phyloP scores from a whole-genome alignment of 192 early-diverging fungal genomes.

The Backusella liffmaniae region DNA sequence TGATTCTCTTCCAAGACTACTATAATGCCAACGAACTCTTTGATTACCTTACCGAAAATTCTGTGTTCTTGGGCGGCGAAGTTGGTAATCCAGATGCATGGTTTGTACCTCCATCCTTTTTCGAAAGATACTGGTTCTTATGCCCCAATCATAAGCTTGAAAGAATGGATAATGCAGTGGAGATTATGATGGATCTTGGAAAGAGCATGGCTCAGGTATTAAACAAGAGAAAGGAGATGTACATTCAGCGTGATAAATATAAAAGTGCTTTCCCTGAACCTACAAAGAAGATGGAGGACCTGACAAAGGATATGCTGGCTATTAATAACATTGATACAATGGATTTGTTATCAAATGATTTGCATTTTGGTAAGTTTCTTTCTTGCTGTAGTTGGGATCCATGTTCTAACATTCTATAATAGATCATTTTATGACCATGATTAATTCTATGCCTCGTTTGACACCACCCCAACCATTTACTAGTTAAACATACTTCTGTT shows the following conservation, averaged over 20 bases:
- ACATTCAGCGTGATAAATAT: slow-evolving; percentile 2
- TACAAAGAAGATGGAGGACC: neutral
- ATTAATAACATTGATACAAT: neutral
- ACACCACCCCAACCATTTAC: neutral
- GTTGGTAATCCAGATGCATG: slow-evolving; percentile 31
- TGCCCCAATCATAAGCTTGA: slow-evolving; percentile 30
- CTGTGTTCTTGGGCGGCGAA: slow-evolving; percentile 26
- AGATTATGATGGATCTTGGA: slow-evolving; percentile 20
- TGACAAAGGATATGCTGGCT: neutral
- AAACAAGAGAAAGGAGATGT: slow-evolving; percentile 1
- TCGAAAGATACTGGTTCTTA: slow-evolving; percentile 30
- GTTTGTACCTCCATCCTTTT: slow-evolving; percentile 29
- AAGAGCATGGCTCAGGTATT: slow-evolving; percentile 5
- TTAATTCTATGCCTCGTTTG: neutral
- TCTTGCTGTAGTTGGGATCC: neutral
- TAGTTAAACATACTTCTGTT: neutral
- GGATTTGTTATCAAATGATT: slow-evolving; percentile 2
- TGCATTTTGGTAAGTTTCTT: neutral
- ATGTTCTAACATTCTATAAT: neutral
- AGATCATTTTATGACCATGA: slow-evolving; percentile 9
- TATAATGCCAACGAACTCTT: slow-evolving; percentile 34
- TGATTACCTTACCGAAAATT: slow-evolving; percentile 2
- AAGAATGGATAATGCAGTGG: slow-evolving; percentile 25
- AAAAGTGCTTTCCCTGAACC: neutral
- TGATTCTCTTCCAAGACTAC: slow-evolving; percentile 29